Conservation (phyloP, 768 basidiomycete species). For the Rhizopogon sp. region DNA sequence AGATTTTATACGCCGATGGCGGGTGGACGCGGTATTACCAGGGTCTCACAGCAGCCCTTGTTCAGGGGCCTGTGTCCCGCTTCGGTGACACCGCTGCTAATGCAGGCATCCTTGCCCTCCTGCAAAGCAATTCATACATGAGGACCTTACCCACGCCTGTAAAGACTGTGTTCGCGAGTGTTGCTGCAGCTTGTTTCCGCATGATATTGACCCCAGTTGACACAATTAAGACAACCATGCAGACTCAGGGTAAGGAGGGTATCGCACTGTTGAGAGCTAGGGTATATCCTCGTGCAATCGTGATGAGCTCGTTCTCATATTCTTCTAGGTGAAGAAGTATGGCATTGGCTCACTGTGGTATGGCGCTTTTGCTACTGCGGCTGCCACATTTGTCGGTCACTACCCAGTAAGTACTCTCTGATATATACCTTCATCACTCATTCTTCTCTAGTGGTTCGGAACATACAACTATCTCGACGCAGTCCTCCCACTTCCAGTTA, state of each 20-base stretch:
- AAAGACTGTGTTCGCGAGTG: slow-evolving; percentile 75
- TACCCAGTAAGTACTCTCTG: slow-evolving; percentile 58
- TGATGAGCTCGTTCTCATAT: not conserved
- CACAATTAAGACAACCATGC: slow-evolving; percentile 92
- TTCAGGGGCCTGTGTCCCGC: slow-evolving; percentile 80
- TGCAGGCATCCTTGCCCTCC: slow-evolving; percentile 82
- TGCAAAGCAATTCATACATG: slow-evolving; percentile 72
- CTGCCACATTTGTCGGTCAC: slow-evolving; percentile 90
- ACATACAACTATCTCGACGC: slow-evolving; percentile 80
- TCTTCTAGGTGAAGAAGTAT: slow-evolving; percentile 57
- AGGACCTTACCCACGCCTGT: slow-evolving; percentile 53
- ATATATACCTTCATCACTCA: not conserved
- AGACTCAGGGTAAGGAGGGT: slow-evolving; percentile 79
- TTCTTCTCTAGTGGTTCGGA: slow-evolving; percentile 62
- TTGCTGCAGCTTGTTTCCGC: slow-evolving; percentile 79
- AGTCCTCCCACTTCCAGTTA: slow-evolving; percentile 53
- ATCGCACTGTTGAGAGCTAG: slow-evolving; percentile 60
- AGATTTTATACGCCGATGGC: slow-evolving; percentile 71
- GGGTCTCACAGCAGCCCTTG: slow-evolving; percentile 77
- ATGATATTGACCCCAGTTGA: slow-evolving; percentile 94
- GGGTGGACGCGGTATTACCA: slow-evolving; percentile 85
- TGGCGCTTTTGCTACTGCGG: slow-evolving; percentile 87
- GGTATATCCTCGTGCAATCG: slow-evolving; percentile 31
- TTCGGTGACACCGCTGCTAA: slow-evolving; percentile 97
- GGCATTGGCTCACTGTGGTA: slow-evolving; percentile 84